Base-by-base conservation (phyloP, 1,284 basidiomycete species). In the Psilocybe mexicana region DNA sequence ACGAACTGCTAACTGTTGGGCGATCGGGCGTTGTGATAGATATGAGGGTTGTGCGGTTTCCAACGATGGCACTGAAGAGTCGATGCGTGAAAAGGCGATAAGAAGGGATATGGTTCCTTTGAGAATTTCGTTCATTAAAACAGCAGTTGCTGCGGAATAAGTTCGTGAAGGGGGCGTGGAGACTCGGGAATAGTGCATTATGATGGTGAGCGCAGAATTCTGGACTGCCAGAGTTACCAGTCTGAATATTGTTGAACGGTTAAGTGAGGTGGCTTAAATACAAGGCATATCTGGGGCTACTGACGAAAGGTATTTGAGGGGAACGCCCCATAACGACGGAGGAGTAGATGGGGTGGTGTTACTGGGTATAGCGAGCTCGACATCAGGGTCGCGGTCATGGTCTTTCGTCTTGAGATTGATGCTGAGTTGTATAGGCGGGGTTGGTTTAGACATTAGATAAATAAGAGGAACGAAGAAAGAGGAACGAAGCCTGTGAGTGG, bases 151-250 rank as follows among this genome's bases (percentile, higher is more conserved):
- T 30, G 94, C 92, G 43, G 93, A 95, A 76, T 98, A 98, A 2
- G 87, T 79, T 55, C 82, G 80, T 58, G 87, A 86, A 0, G 90
- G 85, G 2, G 92, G 81, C 10, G 87, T 86, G 6, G 89, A 88
- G 56, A 95, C 91, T 62, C 94, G 89, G 46, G 94, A 96, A 74
- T 95, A 94, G 78, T 96, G 93, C 92, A 97, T 94, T 71, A 97
- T 90, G 70, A 97, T 86, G 43, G 93, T 90, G 59, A 97, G 74
- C 57, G 87, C 78, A 12, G 93, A 93, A 76, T 98, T 98, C 78
- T 98, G 95, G 54, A 96, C 82, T 48, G 96, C 94, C 70, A 98
- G 83, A 14, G 93, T 95, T 67, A 96, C 82, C 59, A 98, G 84
- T 47, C 93, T 95, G 68, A 55, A 38, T 35, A 42, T 51, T 18